Conservation (phyloP, 495 filamentous ascomycete genomes). For the Hypoxylon fuscum region DNA sequence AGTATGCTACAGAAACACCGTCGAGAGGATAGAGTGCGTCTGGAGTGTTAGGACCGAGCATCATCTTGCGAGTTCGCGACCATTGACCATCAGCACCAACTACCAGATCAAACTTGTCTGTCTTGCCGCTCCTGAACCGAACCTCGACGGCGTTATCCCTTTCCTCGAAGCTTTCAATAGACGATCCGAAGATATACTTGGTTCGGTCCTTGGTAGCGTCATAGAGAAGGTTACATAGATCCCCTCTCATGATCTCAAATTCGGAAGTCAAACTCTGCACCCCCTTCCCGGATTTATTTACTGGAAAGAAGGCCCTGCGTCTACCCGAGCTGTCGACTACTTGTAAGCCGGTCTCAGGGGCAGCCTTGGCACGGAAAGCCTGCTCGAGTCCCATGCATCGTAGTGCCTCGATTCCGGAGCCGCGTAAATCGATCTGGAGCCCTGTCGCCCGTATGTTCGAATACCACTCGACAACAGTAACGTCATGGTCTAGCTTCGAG, state of each 20-base stretch:
- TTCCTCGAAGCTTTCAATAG: conserved; percentile 44
- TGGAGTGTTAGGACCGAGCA: conserved; percentile 41
- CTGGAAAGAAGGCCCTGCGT: conserved; percentile 52
- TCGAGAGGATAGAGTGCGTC: conserved; percentile 44
- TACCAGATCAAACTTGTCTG: conserved; percentile 54
- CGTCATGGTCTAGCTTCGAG: conserved; percentile 56
- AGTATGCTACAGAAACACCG: conserved; percentile 47
- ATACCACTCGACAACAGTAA: conserved; percentile 64
- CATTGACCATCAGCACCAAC: conserved; percentile 60
- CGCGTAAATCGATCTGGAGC: conserved; percentile 62
- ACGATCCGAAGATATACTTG: conserved; percentile 55
- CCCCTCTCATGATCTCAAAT: conserved; percentile 64
- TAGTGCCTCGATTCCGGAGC: conserved; percentile 58
- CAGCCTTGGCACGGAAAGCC: conserved; percentile 50
- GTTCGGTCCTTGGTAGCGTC: conserved; percentile 51
- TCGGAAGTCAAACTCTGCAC: conserved; percentile 59
- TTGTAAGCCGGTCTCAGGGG: conserved; percentile 52
- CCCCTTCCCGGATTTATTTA: conserved; percentile 48
- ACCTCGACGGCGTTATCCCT: conserved; percentile 45
- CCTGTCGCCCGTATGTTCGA: conserved; percentile 55
- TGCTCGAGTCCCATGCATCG: conserved; percentile 61
- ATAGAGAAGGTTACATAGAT: conserved; percentile 56
- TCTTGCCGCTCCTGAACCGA: conserved; percentile 48
- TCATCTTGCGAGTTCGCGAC: conserved; percentile 55
- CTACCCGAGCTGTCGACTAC: conserved; percentile 53